Evolutionary conservation across 2,329 filamentous ascomycete species (phyloP).

Genomic region (Xenosphaeropsis pyriputrescens): DNA sequence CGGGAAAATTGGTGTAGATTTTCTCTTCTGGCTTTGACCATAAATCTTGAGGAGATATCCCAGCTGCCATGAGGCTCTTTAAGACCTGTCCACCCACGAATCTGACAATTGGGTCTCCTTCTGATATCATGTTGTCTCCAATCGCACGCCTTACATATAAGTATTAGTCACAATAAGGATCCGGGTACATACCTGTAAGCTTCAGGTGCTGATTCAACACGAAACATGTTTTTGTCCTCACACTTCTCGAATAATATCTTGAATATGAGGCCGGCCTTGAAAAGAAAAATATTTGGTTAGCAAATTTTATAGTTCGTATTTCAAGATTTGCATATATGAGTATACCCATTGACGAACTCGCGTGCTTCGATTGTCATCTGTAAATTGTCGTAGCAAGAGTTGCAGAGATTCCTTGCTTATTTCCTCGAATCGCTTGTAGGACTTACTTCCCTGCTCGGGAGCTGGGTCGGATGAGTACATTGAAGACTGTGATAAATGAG

Average conservation of each 20-base stretch:
- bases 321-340: background rate
- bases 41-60: no score
- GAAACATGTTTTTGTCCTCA: conserved; percentile 11
- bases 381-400: conserved; percentile 9
- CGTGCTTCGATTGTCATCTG: conserved; percentile 4
- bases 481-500: conserved; percentile 4
- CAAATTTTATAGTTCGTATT: conserved; percentile 8
- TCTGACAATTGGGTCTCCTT: no score
- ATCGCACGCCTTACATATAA: no score
- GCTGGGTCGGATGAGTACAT: conserved; percentile 1
- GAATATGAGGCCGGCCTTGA: conserved; percentile 7
- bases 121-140: no score
- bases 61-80: no score
- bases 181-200: background rate
- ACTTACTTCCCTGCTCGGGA: background rate
- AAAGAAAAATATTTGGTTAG: conserved; percentile 12
- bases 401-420: conserved; percentile 9
- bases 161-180: no score
- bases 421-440: conserved; percentile 3
- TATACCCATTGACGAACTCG: conserved; percentile 14
- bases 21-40: background rate
- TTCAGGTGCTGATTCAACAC: background rate
- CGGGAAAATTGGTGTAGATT: no score
- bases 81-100: no score
- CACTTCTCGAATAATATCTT: conserved; percentile 5